Evolutionary conservation across 345 rosid species (phyloP).

Genomic region (Populus deltoides): DNA sequence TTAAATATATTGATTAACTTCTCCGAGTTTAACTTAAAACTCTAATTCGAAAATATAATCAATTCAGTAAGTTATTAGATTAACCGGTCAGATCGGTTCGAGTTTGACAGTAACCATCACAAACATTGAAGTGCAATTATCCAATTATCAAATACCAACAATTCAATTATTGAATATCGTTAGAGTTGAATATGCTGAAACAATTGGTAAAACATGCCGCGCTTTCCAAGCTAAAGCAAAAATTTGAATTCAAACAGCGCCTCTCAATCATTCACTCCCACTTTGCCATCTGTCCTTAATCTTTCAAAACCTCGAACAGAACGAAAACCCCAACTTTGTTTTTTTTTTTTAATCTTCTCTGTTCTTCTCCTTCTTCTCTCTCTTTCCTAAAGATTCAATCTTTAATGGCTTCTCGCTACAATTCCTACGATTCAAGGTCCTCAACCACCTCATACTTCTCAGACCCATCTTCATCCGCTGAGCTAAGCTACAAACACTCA

Average conservation of each 20-base stretch:
- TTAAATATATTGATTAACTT: accelerated
- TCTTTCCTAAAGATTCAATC: not conserved
- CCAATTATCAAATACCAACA: no score
- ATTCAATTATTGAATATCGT: no score
- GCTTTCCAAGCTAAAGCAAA: conserved; percentile 11
- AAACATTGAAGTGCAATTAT: no score
- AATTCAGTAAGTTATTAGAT: no score
- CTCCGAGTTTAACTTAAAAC: no score
- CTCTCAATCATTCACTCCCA: not conserved
- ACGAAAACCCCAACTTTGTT: not conserved
- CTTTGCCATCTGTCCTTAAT: conserved; percentile 2
- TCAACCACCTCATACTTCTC: conserved; percentile 54
- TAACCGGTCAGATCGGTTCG: no score
- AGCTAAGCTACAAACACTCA: conserved; percentile 27
- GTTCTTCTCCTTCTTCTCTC: not conserved
- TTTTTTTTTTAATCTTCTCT: not conserved
- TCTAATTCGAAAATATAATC: no score
- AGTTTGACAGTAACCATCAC: no score
- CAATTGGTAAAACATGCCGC: conserved; percentile 12
- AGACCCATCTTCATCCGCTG: conserved; percentile 59
- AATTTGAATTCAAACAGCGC: conserved; percentile 39
- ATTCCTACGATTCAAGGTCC: conserved; percentile 65
- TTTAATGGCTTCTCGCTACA: conserved; percentile 71
- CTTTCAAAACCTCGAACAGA: not conserved
- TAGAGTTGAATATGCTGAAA: not conserved